Evolutionary conservation across 148 eudicot genomes (phyloP).

Genomic region (Chenopodium berlandieri): DNA sequence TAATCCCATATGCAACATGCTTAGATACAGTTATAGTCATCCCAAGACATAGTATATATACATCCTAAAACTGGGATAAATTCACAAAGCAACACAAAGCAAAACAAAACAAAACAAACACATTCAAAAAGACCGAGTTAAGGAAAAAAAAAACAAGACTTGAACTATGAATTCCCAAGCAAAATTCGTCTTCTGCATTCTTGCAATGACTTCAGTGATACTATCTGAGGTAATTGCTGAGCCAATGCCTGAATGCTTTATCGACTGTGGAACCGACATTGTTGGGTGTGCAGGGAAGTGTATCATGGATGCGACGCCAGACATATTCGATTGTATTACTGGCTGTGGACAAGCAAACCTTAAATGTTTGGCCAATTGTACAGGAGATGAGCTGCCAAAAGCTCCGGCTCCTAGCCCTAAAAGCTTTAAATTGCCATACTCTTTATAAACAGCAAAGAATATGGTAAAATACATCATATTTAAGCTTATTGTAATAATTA

Average conservation of each 20-base stretch:
- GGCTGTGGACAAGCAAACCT: not conserved
- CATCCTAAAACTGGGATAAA: not conserved
- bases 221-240: not conserved
- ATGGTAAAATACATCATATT: not conserved
- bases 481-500: not conserved
- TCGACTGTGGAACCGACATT: slow-evolving; percentile 10
- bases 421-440: not conserved
- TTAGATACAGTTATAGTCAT: no score
- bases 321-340: slow-evolving; percentile 4
- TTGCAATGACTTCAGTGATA: slow-evolving; percentile 1
- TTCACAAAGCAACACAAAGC: not conserved
- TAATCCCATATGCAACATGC: slow-evolving; percentile 18
- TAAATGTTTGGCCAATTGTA: slow-evolving; percentile 15
- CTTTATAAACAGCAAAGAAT: not conserved
- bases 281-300: slow-evolving; percentile 20
- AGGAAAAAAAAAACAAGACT: no score
- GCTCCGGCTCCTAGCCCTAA: not conserved
- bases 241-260: not conserved
- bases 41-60: not conserved
- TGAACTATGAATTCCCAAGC: slow-evolving; percentile 10
- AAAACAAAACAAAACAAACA: not conserved
- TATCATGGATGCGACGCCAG: not conserved
- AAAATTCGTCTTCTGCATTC: slow-evolving; percentile 6
- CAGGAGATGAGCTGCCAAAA: not conserved
- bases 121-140: not conserved